Base-by-base conservation (phyloP, 2,329 filamentous ascomycete genomes). In the Davidsoniella eucalypti region DNA sequence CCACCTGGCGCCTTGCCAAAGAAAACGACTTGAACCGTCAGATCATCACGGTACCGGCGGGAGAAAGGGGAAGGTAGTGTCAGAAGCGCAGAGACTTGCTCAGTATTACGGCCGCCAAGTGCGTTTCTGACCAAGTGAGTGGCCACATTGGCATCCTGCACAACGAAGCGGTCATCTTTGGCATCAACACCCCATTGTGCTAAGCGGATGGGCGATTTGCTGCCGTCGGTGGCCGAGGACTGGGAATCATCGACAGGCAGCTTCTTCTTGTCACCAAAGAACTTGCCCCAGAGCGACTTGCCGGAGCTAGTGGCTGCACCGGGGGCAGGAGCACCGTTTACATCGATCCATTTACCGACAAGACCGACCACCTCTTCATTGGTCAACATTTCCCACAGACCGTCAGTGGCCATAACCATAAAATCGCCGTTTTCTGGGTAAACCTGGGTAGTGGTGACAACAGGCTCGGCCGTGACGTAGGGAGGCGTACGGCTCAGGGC, bases 1-100 rank as follows among this genome's bases (percentile, higher is more conserved):
- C 80, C 70, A 36, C 82, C 78, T n/a, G 44, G 42, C 9, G 36
- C 44, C 57, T 94, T 78, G 54, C 92, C 92, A 59, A 98, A 98
- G 73, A 98, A 98, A 61, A 98, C 94, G 54, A 98, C 92, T 64
- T 98, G 87, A 14, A 98, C 90, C 0, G 92, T 98, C 55, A 98
- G 69, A 62, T 98, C 92, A 62, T 98, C 92, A 57, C 90, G 78
- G 62, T 96, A 98, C 60, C 92, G 73, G 60, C 92, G 76, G 26
- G 86, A 93, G 61, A 88, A 95, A 0, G 92, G 93, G 51, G 86
- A 84, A 2, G 90, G 88, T 18, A 98, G 71, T 1, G 92, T 96
- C 58, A 98, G 72, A 55, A 98, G 69, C 17, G 90, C 90, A 59
- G 85, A 93, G 14, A 98, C 76, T 73, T 94, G 92, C 66, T 98